phyloP scores from a whole-genome alignment of 2,329 filamentous ascomycete genomes.

The Xylogone sp. region DNA sequence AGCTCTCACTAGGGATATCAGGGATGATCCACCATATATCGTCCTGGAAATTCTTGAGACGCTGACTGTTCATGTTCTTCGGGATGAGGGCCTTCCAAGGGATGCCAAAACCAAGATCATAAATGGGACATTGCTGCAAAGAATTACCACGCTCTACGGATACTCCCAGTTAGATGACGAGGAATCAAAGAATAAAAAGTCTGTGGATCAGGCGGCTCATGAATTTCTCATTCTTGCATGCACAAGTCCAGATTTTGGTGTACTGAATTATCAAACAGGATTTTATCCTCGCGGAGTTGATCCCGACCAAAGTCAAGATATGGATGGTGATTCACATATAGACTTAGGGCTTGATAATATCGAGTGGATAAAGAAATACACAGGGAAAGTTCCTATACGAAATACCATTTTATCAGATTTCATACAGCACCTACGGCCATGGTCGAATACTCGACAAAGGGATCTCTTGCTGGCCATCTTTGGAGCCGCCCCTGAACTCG shows the following conservation, averaged over 20 bases:
- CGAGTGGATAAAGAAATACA: slow-evolving; percentile 66
- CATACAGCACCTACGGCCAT: slow-evolving; percentile 73
- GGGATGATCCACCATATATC: slow-evolving; percentile 71
- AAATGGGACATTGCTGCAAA: slow-evolving; percentile 68
- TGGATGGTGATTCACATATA: slow-evolving; percentile 44
- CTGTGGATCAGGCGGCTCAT: slow-evolving; percentile 68
- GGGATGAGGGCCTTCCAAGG: slow-evolving; percentile 69
- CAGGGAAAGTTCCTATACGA: slow-evolving; percentile 65
- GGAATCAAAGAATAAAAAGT: slow-evolving; percentile 36
- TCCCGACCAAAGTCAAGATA: slow-evolving; percentile 47
- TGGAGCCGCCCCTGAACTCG: slow-evolving; percentile 74
- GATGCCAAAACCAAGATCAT: slow-evolving; percentile 73
- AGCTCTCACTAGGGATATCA: slow-evolving; percentile 71
- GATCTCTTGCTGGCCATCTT: slow-evolving; percentile 81
- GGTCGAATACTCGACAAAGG: slow-evolving; percentile 75
- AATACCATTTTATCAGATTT: slow-evolving; percentile 80
- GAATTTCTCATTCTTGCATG: slow-evolving; percentile 73
- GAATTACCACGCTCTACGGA: slow-evolving; percentile 69
- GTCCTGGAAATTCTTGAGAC: slow-evolving; percentile 71
- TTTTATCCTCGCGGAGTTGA: slow-evolving; percentile 75
- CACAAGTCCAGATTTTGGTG: slow-evolving; percentile 67
- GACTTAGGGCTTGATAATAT: slow-evolving; percentile 67
- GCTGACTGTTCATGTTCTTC: slow-evolving; percentile 67
- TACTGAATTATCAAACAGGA: slow-evolving; percentile 73
- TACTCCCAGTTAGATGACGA: slow-evolving; percentile 49